These are phyloP conservation scores for Fraxinus angustifolia DNA, from an alignment of 305 asterid species.

Conservation along the genomic window DNA sequence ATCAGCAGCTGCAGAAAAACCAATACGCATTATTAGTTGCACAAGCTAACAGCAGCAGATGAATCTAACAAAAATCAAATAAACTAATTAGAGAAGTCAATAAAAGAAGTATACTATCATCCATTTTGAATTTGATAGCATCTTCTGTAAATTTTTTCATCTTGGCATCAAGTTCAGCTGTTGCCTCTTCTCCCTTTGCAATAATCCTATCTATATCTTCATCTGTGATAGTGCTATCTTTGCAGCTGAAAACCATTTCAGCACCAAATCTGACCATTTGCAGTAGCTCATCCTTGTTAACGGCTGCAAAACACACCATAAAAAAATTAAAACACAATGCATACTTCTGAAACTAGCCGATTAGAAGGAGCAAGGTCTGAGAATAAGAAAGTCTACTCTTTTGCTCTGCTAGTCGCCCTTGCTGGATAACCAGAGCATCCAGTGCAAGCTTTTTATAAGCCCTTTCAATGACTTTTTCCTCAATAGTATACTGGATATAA, in stretches of 20 bases:
- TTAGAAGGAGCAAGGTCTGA: not conserved
- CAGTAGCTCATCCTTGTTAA: conserved; percentile 91
- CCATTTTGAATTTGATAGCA: conserved; percentile 98
- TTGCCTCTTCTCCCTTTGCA: conserved; percentile 99
- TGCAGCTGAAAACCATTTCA: conserved; percentile 99
- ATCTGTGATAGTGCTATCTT: conserved; percentile 98
- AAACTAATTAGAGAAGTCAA: not conserved
- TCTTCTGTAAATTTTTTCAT: conserved; percentile 99
- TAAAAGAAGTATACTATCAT: conserved; percentile 62
- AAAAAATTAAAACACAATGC: not conserved
- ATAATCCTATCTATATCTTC: conserved; percentile 97
- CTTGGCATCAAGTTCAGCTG: conserved; percentile 98
- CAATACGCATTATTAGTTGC: conserved; percentile 31
- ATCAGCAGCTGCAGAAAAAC: conserved; percentile 78
- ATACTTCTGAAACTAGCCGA: not conserved
- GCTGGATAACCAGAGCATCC: conserved; percentile 99
- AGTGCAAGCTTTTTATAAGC: conserved; percentile 99
- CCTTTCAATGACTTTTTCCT: conserved; percentile 98
- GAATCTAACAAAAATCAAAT: conserved; percentile 14
- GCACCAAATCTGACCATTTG: conserved; percentile 99
- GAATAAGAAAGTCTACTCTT: conserved; percentile 55
- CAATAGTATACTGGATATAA: conserved; percentile 75
- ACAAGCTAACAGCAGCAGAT: conserved; percentile 6
- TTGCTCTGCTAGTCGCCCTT: conserved; percentile 94
- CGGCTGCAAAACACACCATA: conserved; percentile 58